Conservation (phyloP, 768 basidiomycete genomes). For the Psilocybe cyanescens region DNA sequence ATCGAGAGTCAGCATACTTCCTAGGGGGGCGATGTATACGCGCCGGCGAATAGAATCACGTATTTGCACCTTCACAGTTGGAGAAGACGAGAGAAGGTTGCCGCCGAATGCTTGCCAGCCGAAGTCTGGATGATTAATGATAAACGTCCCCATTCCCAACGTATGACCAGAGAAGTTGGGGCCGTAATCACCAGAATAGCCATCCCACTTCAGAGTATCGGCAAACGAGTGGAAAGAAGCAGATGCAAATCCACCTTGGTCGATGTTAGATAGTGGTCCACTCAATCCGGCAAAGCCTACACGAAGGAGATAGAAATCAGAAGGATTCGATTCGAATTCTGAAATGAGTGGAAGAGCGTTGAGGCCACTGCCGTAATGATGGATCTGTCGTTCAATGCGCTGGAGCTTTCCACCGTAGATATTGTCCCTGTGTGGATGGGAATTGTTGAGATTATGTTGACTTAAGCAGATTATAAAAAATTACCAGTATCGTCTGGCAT, state of each 20-base stretch:
- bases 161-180: constrained; percentile 61
- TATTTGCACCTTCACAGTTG: constrained; percentile 45
- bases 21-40: constrained; percentile 55
- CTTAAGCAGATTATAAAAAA: constrained; percentile 14
- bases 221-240: constrained; percentile 65
- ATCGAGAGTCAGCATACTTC: constrained; percentile 48
- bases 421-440: constrained; percentile 46
- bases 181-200: constrained; percentile 62
- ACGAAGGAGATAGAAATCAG: constrained; percentile 54
- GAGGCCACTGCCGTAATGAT: constrained; percentile 61
- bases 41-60: constrained; percentile 52
- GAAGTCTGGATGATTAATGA: constrained; percentile 58
- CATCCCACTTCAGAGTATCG: constrained; percentile 61
- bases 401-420: constrained; percentile 58
- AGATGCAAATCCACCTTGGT: constrained; percentile 58
- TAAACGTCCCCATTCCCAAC: constrained; percentile 50
- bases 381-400: constrained; percentile 59
- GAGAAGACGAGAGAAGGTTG: constrained; percentile 42
- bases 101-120: constrained; percentile 69
- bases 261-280: constrained; percentile 59
- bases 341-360: constrained; percentile 58
- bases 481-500: constrained; percentile 60
- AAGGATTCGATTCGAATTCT: constrained; percentile 48
- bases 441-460: background rate
- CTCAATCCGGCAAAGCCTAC: constrained; percentile 55